Evolutionary conservation across 164 flowering plant genomes (phyloP), one percentile per base, ranked within the genome.

Genomic region (Chimonanthus praecox): DNA sequence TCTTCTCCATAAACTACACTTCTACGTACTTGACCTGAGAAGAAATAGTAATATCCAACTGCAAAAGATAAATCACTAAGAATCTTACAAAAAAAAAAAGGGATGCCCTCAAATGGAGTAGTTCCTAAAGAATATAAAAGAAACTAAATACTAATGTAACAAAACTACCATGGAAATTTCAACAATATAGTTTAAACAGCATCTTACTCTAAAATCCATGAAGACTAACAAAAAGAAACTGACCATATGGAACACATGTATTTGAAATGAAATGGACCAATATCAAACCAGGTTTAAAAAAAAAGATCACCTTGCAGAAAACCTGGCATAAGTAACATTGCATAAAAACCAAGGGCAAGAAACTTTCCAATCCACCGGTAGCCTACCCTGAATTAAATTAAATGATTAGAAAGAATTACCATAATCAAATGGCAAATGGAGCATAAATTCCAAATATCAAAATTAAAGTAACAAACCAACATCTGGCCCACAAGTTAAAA

Each of bases 311-410:
- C 98, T 91, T 87, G 97, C 73, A 96, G 77, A 82, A 96, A 93
- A 13, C 99, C 99, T 58, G 99, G 99, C 89, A 92, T 82, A 61
- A 96, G 91, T 66, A 96, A 85, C 79, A 94, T 66, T 47, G 99
- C 90, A 81, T 96, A 96, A 75, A 81, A 88, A 70, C 79, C 84
- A 81, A 96, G 91, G 20, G 97, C 97, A 68, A 91, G 81, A 80
- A 92, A 84, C 80, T 82, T 83, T 47, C 73, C 81, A 58, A 96
- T 88, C 99, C 97, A 96, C 78, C 90, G 83, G 81, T 88, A 96
- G 75, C 98, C 99, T 88, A 90, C 83, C 91, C 98, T 96, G 98
- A 82, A 87, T 63, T 3, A 80, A 73, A 73, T 73, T 48, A 82
- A 68, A 79, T 64, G 81, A 79, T 81, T 48, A 79, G 73, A 74